These are phyloP conservation scores for Sugiyamaella chiloensis DNA, from an alignment of 805 yeast species.

Conservation along the genomic window DNA sequence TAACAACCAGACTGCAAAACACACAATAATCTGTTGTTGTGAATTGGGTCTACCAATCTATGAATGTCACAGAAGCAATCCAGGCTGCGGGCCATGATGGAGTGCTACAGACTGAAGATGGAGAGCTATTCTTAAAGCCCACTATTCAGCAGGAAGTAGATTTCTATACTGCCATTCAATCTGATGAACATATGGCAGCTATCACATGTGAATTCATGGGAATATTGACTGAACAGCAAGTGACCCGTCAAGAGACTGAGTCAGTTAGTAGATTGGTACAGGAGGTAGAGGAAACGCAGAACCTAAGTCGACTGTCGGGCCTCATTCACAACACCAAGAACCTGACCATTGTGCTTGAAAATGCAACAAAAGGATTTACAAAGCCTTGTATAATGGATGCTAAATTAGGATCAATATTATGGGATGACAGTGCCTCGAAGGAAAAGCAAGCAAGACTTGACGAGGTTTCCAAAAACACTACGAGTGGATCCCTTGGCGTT, in stretches of 20 bases:
- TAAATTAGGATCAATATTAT: slow-evolving; percentile 69
- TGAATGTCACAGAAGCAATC: slow-evolving; percentile 43
- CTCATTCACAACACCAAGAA: slow-evolving; percentile 6
- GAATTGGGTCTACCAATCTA: slow-evolving; percentile 1
- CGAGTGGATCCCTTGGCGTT: slow-evolving; percentile 72
- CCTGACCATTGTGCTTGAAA: slow-evolving; percentile 62
- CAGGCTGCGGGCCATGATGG: slow-evolving; percentile 96
- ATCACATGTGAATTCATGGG: slow-evolving; percentile 63
- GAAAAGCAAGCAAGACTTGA: slow-evolving; percentile 63
- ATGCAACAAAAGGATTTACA: slow-evolving; percentile 56
- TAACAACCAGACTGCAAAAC: too few species aligned
- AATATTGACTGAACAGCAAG: slow-evolving; percentile 40
- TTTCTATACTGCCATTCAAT: slow-evolving; percentile 55
- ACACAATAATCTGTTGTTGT: too few species aligned
- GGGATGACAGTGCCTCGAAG: slow-evolving; percentile 52
- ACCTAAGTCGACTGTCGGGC: slow-evolving; percentile 10
- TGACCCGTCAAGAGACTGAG: slow-evolving; percentile 16
- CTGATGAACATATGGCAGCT: slow-evolving; percentile 25
- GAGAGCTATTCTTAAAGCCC: slow-evolving; percentile 70
- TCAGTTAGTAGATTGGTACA: slow-evolving; percentile 5
- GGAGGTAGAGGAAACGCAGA: slow-evolving; percentile 21
- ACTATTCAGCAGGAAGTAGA: slow-evolving; percentile 61
- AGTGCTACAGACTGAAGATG: slow-evolving; percentile 57
- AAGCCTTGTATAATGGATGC: slow-evolving; percentile 78
- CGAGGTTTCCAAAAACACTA: slow-evolving; percentile 65